Evolutionary conservation across 192 early-diverging fungal genomes (phyloP), one percentile per base, ranked within the genome.

Genomic region (Rhizophagus clarus): DNA sequence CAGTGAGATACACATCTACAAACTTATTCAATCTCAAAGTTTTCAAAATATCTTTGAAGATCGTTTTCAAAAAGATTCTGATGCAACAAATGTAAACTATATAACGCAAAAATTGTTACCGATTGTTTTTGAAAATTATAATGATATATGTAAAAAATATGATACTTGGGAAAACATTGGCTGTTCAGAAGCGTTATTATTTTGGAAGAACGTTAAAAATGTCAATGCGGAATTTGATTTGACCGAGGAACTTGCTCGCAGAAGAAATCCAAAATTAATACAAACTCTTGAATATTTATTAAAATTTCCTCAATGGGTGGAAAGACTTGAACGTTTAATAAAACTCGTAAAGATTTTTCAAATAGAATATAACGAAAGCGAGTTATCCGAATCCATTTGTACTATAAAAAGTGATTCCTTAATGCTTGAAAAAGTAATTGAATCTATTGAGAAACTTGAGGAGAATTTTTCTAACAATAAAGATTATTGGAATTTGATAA

Each of bases 121-220:
- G 15, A 8, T 7, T 12, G 61, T 32, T 15, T 63, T 76, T 28
- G 10, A 22, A 20, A 40, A 31, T 7, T 76, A 63, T 40, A 10
- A 8, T 76, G 4, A 40, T 22, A 34, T 37, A 11, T 42, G 74
- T 49, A 40, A 28, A 20, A n/a, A 49, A 22, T 76, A 17, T 47
- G 61, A 76, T 37, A 20, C 37, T 40, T 76, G 74, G 74, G 61
- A 37, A 63, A n/a, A n/a, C 8, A 0, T 79, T 6, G 60, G 49
- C 17, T 61, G n/a, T 17, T 37, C 64, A 11, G n/a, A 49, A 15
- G 77, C 67, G n/a, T 22, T 29, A 20, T n/a, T 71, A n/a, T 20
- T 70, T 24, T 79, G 77, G 77, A 70, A 70, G 56, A 70, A 70
- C 69, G 49, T 70, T n/a, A 45, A 62, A 42, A 68, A 71, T 71